These are phyloP conservation scores for Aspergillus nanangensis DNA, from an alignment of 495 filamentous ascomycete genomes.

Conservation along the genomic window DNA sequence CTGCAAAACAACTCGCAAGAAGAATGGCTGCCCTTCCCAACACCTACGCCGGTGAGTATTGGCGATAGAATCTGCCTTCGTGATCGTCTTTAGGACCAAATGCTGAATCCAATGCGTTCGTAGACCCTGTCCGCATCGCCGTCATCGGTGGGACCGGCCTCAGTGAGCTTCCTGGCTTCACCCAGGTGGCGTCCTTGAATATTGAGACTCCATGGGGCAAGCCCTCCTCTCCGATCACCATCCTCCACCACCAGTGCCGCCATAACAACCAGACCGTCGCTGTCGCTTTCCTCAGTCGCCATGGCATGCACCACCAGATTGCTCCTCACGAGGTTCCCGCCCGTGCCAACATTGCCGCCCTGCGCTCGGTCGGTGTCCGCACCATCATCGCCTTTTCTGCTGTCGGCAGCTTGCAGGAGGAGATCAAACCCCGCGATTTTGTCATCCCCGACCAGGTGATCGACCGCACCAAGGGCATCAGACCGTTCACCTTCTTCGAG, in stretches of 20 bases:
- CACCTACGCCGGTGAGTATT: slow-evolving; percentile 48
- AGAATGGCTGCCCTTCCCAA: slow-evolving; percentile 54
- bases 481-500: slow-evolving; percentile 95
- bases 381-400: slow-evolving; percentile 91
- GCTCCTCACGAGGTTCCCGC: slow-evolving; percentile 88
- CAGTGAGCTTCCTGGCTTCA: slow-evolving; percentile 66
- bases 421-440: slow-evolving; percentile 93
- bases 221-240: slow-evolving; percentile 84
- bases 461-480: slow-evolving; percentile 91
- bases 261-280: slow-evolving; percentile 53
- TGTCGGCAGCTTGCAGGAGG: slow-evolving; percentile 86
- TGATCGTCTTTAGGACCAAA: not conserved
- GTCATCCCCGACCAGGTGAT: slow-evolving; percentile 94
- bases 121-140: slow-evolving; percentile 81
- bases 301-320: slow-evolving; percentile 81
- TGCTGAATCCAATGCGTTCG: slow-evolving; percentile 1
- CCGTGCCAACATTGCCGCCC: slow-evolving; percentile 92
- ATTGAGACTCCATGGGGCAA: slow-evolving; percentile 84
- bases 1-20: slow-evolving; percentile 29
- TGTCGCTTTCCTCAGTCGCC: slow-evolving; percentile 90
- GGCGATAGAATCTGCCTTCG: not conserved
- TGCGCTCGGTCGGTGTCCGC: slow-evolving; percentile 83
- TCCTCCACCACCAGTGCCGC: slow-evolving; percentile 75
- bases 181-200: slow-evolving; percentile 69
- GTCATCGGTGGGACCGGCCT: slow-evolving; percentile 97